Conservation (phyloP, 495 filamentous ascomycete genomes). For the Usnea hakonensis region DNA sequence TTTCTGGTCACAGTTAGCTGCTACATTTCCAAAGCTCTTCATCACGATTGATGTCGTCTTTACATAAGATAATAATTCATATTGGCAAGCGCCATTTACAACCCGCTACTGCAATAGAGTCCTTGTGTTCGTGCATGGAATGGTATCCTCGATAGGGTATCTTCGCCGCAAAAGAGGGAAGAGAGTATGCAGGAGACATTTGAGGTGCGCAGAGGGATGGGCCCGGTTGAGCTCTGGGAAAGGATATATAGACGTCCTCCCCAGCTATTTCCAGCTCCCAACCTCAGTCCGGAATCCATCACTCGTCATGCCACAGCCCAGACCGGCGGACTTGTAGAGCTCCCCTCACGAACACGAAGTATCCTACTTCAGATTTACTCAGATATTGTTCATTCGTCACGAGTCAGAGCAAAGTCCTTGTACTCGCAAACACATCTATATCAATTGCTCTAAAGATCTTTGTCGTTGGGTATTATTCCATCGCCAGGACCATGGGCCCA, state of each 20-base stretch:
- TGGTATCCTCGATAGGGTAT: background rate
- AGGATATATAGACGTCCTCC: background rate
- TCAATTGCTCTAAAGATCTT: background rate
- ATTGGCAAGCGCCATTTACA: no score
- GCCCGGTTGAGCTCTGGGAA: background rate
- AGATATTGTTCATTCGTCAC: background rate
- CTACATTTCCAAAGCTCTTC: no score
- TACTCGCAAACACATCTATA: background rate
- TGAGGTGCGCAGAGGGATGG: background rate
- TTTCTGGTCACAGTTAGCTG: no score
- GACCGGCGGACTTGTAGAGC: background rate
- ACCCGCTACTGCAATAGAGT: background rate
- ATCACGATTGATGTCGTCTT: no score
- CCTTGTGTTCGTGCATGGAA: background rate
- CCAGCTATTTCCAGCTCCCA: background rate
- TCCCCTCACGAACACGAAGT: background rate
- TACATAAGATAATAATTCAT: no score
- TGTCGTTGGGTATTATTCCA: background rate
- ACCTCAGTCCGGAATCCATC: background rate
- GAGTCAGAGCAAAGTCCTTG: background rate
- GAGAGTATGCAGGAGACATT: background rate
- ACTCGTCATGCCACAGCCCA: background rate
- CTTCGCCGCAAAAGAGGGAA: background rate
- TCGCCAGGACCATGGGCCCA: background rate
- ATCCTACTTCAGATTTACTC: background rate